Percentiles rank a stretch among this genome's conserved stretches.
These are phyloP conservation scores for Chytriomyces confervae DNA, from an alignment of 192 early-diverging fungal genomes.

Conservation along the genomic window DNA sequence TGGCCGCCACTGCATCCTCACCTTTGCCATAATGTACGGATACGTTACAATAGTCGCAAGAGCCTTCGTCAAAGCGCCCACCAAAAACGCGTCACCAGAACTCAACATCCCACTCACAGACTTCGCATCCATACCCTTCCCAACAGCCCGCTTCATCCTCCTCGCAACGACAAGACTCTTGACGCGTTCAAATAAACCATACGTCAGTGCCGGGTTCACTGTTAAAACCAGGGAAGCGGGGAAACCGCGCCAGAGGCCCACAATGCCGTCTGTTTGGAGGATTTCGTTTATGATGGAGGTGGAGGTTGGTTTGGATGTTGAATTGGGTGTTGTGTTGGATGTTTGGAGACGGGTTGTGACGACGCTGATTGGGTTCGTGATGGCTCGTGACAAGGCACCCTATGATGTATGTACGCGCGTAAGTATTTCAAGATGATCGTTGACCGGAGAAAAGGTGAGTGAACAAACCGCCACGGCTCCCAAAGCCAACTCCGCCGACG, in stretches of 20 bases:
- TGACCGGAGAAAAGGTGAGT: too few species aligned
- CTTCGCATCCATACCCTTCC: conserved; percentile 1
- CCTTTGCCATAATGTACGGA: conserved; percentile 99
- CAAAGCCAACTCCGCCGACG: conserved; percentile 79
- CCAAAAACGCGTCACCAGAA: conserved; percentile 80
- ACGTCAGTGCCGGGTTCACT: conserved; percentile 94
- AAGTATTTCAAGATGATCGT: too few species aligned
- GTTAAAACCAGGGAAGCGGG: conserved; percentile 88
- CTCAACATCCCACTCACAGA: conserved; percentile 49
- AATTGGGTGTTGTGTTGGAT: conserved; percentile 66
- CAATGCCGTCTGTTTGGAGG: conserved; percentile 75
- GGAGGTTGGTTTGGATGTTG: conserved; percentile 63
- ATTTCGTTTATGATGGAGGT: conserved; percentile 71
- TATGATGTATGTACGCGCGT: too few species aligned
- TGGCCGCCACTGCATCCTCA: conserved; percentile 79
- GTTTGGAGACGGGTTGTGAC: conserved; percentile 70
- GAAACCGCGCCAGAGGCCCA: conserved; percentile 88
- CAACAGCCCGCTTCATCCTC: neutral
- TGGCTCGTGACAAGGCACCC: conserved; percentile 82
- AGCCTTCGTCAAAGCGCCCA: conserved; percentile 92
- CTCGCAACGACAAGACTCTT: conserved; percentile 23
- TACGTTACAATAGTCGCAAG: conserved; percentile 75
- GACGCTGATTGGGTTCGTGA: conserved; percentile 91
- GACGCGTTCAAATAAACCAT: conserved; percentile 88
- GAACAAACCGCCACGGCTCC: conserved; percentile 73